Evolutionary conservation across 2,329 filamentous ascomycete species (phyloP).

Genomic region (Xylariaceae sp.): DNA sequence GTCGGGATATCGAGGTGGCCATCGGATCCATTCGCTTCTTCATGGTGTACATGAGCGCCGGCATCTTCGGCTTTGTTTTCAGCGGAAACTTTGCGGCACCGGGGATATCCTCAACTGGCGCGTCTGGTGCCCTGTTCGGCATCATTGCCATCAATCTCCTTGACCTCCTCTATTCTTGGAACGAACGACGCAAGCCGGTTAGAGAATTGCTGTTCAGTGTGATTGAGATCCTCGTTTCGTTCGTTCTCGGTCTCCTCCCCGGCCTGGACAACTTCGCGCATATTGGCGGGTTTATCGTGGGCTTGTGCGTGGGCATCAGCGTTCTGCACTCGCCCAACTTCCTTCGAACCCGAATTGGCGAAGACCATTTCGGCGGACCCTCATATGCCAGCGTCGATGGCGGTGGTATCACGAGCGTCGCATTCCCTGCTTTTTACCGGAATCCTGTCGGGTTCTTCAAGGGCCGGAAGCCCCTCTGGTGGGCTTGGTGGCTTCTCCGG

Average conservation of each 20-base stretch:
- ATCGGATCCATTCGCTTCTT: slow-evolving; percentile 87
- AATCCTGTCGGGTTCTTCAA: slow-evolving; percentile 78
- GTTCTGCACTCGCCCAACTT: slow-evolving; percentile 83
- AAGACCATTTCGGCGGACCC: slow-evolving; percentile 44
- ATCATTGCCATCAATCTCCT: slow-evolving; percentile 83
- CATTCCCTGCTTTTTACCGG: slow-evolving; percentile 51
- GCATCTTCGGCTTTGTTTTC: slow-evolving; percentile 93
- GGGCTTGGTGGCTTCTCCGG: slow-evolving; percentile 92
- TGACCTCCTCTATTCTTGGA: slow-evolving; percentile 91
- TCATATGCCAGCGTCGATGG: slow-evolving; percentile 65
- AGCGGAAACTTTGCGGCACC: slow-evolving; percentile 88
- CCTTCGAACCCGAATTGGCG: slow-evolving; percentile 67
- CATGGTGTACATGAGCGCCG: slow-evolving; percentile 82
- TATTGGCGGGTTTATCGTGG: slow-evolving; percentile 93
- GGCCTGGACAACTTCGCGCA: slow-evolving; percentile 96
- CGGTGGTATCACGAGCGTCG: slow-evolving; percentile 36
- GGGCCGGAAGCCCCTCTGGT: slow-evolving; percentile 88
- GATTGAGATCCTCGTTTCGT: slow-evolving; percentile 80
- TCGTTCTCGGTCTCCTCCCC: slow-evolving; percentile 85
- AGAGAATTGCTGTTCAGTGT: slow-evolving; percentile 85
- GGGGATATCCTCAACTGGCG: slow-evolving; percentile 77
- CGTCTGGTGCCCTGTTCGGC: slow-evolving; percentile 86
- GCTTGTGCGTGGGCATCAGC: slow-evolving; percentile 77
- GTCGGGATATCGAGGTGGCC: slow-evolving; percentile 83
- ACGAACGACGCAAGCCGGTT: slow-evolving; percentile 66